Base-by-base conservation (phyloP, 1,284 basidiomycete species). In the Ceratobasidium sp. region DNA sequence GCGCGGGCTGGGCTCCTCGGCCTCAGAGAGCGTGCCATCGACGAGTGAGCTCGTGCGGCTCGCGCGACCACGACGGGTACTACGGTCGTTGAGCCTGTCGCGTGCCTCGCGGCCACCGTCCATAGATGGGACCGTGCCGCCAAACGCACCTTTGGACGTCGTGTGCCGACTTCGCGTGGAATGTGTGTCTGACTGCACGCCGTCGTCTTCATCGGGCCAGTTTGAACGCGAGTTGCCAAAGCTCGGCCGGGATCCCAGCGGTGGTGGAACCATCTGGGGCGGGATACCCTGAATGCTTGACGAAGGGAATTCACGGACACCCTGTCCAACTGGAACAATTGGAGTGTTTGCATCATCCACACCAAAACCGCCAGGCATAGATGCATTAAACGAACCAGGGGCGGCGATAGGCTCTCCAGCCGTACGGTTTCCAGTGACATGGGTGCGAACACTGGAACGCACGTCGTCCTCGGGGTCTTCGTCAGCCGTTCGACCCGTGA, bases 91-190 rank as follows among this genome's bases (percentile, higher is more conserved):
- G 53, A 69, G 53, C 65, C 65, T 55, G 28, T 46, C 46, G 18
- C 65, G 65, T 36, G 65, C 65, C 65, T 69, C 65, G 41, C 53
- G 65, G 1, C 65, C 65, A 14, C 65, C 65, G n/a, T 69, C 65
- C 52, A 69, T 69, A 8, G 65, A 57, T 5, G 53, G 65, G 3
- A 53, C 58, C 6, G 32, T 53, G 8, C 46, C 62, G 23, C 16
- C 32, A 23, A 57, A 69, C 28, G 52, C 53, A 18, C 21, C 14
- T 55, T 32, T 36, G 18, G 39, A 28, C 1, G 65, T 12, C 9
- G 53, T 43, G 39, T 41, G 65, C 34, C 52, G 52, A 41, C 65
- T 69, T 23, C 65, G 50, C 9, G 65, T 69, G 8, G 65, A 69
- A n/a, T 52, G 65, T 5, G 65, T 53, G 34, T 69, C 65, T 3